These are phyloP conservation scores for Myxozyma sirexii DNA, from an alignment of 805 yeast genomes.

Conservation along the genomic window DNA sequence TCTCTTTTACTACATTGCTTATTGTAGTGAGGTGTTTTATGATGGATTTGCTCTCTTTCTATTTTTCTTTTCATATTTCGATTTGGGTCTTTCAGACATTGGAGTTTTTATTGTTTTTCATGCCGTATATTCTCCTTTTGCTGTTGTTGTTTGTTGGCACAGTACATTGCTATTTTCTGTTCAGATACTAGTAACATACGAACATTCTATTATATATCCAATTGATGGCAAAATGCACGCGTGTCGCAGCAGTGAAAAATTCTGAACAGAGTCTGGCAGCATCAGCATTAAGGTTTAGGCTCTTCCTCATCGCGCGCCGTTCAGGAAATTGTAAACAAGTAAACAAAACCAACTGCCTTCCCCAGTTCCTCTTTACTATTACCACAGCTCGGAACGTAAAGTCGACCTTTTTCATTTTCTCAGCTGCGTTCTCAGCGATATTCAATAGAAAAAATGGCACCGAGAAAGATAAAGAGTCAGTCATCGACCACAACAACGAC, in stretches of 20 bases:
- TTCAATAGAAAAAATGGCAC: too few species aligned
- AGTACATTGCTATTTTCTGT: neutral
- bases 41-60: too few species aligned
- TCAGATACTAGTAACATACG: neutral
- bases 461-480: neutral
- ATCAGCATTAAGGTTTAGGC: too few species aligned
- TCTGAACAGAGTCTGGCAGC: too few species aligned
- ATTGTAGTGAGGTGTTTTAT: neutral
- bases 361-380: too few species aligned
- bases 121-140: neutral
- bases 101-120: neutral
- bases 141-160: neutral
- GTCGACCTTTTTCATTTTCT: too few species aligned
- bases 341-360: too few species aligned
- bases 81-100: neutral
- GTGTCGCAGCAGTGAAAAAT: too few species aligned
- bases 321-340: too few species aligned
- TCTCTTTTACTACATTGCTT: neutral
- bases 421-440: too few species aligned
- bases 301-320: too few species aligned
- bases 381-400: too few species aligned
- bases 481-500: slow-evolving; percentile 9
- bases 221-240: neutral
- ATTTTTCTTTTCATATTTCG: neutral
- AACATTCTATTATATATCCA: neutral